These are phyloP conservation scores for Tilletia horrida DNA, from an alignment of 1,284 basidiomycete genomes.

Conservation along the genomic window DNA sequence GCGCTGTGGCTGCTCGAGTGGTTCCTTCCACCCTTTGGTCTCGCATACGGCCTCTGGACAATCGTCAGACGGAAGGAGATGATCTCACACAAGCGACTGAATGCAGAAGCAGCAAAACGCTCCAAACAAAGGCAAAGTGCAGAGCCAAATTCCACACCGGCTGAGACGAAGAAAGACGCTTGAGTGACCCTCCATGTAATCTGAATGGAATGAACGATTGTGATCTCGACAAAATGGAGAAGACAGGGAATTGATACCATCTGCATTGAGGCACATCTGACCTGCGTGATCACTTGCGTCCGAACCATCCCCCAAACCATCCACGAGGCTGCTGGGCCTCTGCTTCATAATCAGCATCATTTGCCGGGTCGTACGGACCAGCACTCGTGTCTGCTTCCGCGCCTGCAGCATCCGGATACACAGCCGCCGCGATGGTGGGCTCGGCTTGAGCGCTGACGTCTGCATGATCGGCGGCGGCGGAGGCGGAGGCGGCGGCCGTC, in stretches of 20 bases:
- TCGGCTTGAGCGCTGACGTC: slow-evolving; percentile 1
- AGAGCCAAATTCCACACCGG: neutral
- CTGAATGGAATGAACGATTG: too few relatives aligned
- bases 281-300: slow-evolving; percentile 13
- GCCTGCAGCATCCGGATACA: slow-evolving; percentile 7
- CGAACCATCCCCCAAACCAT: slow-evolving; percentile 52
- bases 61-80: slow-evolving; percentile 21
- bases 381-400: neutral
- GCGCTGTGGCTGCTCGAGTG: slow-evolving; percentile 68
- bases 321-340: slow-evolving; percentile 22
- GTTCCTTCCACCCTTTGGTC: slow-evolving; percentile 74
- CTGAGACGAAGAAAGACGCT: too few relatives aligned
- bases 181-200: too few relatives aligned
- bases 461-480: too few relatives aligned
- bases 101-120: slow-evolving; percentile 13
- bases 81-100: slow-evolving; percentile 10
- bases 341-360: slow-evolving; percentile 43
- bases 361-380: slow-evolving; percentile 40
- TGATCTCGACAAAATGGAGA: too few relatives aligned
- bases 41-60: slow-evolving; percentile 54
- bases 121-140: neutral
- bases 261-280: too few relatives aligned
- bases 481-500: too few relatives aligned
- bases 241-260: too few relatives aligned
- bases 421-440: slow-evolving; percentile 5